A percentile compares a stretch with the other conserved stretches of the same genome.
Conservation (phyloP, 2,329 filamentous ascomycete species). For the Curvularia spicifera region DNA sequence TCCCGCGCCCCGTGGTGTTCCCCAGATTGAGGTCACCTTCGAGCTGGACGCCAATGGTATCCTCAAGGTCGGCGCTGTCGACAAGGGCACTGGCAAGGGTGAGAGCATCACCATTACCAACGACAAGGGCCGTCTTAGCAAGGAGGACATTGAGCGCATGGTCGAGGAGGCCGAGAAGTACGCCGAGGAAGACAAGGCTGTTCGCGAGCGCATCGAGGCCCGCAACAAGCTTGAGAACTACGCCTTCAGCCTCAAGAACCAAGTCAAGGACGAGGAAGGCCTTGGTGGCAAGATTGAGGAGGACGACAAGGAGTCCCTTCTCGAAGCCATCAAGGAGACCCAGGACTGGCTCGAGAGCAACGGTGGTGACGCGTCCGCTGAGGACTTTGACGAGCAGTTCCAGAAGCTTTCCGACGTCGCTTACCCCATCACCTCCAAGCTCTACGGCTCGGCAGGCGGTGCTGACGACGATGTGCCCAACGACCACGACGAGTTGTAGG, state of each 20-base stretch:
- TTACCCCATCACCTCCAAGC: conserved; percentile 98
- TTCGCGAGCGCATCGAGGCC: conserved; percentile 93
- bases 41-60: conserved; percentile 99
- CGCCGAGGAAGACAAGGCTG: conserved; percentile 98
- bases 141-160: conserved; percentile 99
- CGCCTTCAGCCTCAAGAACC: conserved; percentile 98
- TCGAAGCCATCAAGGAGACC: conserved; percentile 96
- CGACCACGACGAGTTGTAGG: conserved; percentile 58
- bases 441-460: conserved; percentile 72
- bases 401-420: conserved; percentile 97
- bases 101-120: conserved; percentile 99
- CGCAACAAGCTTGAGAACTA: conserved; percentile 99
- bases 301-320: conserved; percentile 95
- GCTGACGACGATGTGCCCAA: conserved; percentile 69
- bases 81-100: conserved; percentile 97
- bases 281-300: conserved; percentile 98
- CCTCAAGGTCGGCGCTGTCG: conserved; percentile 90
- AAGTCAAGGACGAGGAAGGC: conserved; percentile 94
- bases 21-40: conserved; percentile 98
- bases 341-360: conserved; percentile 98
- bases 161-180: conserved; percentile 98
- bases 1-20: conserved; percentile 91
- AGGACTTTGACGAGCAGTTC: conserved; percentile 99
- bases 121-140: conserved; percentile 96
- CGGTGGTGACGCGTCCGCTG: conserved; percentile 78